Conservation (phyloP, 1,139 yeast genomes). For the Debaryomyces nepalensis region DNA sequence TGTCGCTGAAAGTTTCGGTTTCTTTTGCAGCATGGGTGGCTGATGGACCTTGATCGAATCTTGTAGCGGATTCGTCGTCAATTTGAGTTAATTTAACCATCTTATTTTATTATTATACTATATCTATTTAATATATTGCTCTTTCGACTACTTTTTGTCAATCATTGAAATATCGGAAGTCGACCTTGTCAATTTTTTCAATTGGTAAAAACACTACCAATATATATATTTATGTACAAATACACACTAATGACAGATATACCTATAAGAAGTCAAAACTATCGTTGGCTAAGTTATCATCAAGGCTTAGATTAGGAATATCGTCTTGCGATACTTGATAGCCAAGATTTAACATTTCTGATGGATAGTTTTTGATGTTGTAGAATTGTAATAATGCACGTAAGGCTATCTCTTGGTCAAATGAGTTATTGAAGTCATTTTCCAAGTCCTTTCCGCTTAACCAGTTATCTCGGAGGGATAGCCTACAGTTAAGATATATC, state of each 20-base stretch:
- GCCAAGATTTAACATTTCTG: conserved; percentile 59
- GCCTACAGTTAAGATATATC: conserved; percentile 75
- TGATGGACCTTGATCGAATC: conserved; percentile 33
- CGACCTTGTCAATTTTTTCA: conserved; percentile 9
- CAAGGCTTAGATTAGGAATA: conserved; percentile 19
- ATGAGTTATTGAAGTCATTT: conserved; percentile 74
- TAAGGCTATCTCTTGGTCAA: conserved; percentile 84
- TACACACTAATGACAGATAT: background rate
- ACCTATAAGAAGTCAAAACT: background rate
- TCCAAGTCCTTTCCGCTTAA: conserved; percentile 82
- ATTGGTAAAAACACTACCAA: conserved; percentile 5
- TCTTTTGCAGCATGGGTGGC: conserved; percentile 26
- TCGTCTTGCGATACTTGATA: conserved; percentile 42
- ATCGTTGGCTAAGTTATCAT: conserved; percentile 1
- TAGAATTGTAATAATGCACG: conserved; percentile 81
- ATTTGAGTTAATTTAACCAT: conserved; percentile 81
- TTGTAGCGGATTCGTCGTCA: conserved; percentile 56
- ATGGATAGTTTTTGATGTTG: conserved; percentile 62
- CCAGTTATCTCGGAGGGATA: conserved; percentile 86
- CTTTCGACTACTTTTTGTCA: background rate
- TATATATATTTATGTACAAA: conserved; percentile 1
- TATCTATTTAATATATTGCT: conserved; percentile 6
- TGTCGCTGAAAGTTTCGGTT: conserved; percentile 34
- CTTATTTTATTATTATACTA: conserved; percentile 18
- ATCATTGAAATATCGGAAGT: conserved; percentile 8